Percentiles rank a stretch among this genome's conserved stretches.
phyloP scores from a whole-genome alignment of 352 stramenopile genomes.

The Pythium brachiatum region DNA sequence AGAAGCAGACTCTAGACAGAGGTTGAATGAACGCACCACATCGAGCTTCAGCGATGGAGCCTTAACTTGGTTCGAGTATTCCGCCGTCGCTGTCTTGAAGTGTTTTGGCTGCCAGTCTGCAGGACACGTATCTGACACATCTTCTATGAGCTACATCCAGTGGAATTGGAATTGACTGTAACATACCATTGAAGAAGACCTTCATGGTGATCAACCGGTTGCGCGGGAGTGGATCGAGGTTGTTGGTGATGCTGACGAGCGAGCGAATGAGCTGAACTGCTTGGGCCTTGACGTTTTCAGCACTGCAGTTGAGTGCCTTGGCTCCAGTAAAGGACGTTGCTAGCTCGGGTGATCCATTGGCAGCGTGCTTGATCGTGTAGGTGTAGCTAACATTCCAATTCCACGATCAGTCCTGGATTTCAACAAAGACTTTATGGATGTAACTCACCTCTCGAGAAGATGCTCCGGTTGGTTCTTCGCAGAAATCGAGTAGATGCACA shows the following conservation, averaged over 20 bases:
- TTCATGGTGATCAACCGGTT: constrained; percentile 47
- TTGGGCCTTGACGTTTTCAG: constrained; percentile 41
- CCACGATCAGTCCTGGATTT: neutral
- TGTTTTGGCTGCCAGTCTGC: constrained; percentile 36
- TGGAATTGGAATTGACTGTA: neutral
- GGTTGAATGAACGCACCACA: constrained; percentile 20
- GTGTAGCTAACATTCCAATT: constrained; percentile 29
- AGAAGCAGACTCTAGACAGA: no score
- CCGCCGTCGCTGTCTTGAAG: constrained; percentile 21
- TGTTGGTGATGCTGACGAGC: constrained; percentile 44
- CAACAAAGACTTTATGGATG: neutral
- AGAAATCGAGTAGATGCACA: constrained; percentile 36
- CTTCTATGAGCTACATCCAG: neutral
- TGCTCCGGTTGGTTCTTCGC: constrained; percentile 23
- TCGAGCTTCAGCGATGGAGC: constrained; percentile 29
- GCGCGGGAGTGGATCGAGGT: constrained; percentile 32
- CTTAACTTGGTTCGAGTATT: constrained; percentile 22
- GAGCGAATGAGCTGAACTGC: constrained; percentile 44
- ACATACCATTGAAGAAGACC: constrained; percentile 36
- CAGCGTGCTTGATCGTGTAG: constrained; percentile 31
- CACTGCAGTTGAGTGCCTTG: constrained; percentile 25
- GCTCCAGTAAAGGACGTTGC: constrained; percentile 33
- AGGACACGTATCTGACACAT: constrained; percentile 20
- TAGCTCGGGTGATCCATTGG: constrained; percentile 21
- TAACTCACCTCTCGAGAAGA: constrained; percentile 35